Percentiles rank a stretch among this genome's conserved stretches.
Conservation (phyloP, 2,329 filamentous ascomycete genomes). For the Neofusicoccum sp. region DNA sequence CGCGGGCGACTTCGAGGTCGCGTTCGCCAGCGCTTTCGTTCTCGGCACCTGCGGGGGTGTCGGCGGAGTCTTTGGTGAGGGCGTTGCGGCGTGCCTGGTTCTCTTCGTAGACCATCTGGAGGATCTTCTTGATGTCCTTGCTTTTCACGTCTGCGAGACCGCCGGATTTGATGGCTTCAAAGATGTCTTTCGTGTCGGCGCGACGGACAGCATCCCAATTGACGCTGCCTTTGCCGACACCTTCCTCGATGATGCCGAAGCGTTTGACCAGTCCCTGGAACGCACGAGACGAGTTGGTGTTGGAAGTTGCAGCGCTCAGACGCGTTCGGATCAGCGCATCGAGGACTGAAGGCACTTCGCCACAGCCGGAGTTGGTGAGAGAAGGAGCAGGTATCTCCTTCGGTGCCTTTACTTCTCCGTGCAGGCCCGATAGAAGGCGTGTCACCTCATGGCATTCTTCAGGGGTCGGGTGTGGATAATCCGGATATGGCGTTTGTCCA, state of each 20-base stretch:
- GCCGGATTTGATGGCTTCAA: constrained; percentile 66
- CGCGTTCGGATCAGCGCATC: constrained; percentile 63
- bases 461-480: constrained; percentile 62
- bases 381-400: constrained; percentile 68
- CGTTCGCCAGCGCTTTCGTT: constrained; percentile 53
- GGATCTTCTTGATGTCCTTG: constrained; percentile 68
- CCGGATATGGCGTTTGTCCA: constrained; percentile 64
- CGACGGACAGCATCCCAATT: constrained; percentile 70
- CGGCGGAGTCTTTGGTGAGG: constrained; percentile 43
- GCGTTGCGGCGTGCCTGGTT: constrained; percentile 58
- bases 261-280: constrained; percentile 63
- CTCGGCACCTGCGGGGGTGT: constrained; percentile 37
- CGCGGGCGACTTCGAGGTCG: constrained; percentile 56
- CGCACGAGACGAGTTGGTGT: constrained; percentile 62
- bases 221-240: constrained; percentile 68
- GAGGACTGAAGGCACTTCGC: constrained; percentile 63
- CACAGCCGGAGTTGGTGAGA: constrained; percentile 67
- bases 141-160: constrained; percentile 71
- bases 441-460: constrained; percentile 70
- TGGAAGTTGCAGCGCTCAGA: constrained; percentile 60
- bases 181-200: constrained; percentile 60
- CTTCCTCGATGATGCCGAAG: constrained; percentile 62
- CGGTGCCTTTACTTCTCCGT: constrained; percentile 65
- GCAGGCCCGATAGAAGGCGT: constrained; percentile 60
- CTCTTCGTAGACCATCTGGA: constrained; percentile 69